Evolutionary conservation across 768 basidiomycete genomes (phyloP), one percentile per base, ranked within the genome.

Genomic region (Lentinula guzmanii): DNA sequence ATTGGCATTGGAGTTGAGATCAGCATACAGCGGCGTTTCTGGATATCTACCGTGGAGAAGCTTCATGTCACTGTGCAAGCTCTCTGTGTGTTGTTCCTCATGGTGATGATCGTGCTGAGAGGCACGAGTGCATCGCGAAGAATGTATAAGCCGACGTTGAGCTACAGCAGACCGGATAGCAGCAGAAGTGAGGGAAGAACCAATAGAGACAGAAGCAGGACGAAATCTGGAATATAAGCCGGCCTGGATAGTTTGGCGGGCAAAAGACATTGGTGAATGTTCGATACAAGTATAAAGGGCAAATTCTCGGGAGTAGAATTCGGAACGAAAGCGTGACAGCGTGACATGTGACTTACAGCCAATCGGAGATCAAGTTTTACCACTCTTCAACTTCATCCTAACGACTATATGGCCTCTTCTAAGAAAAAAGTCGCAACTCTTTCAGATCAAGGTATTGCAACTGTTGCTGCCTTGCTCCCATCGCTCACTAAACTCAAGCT

Each of bases 361-460:
- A 75, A 75, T 71, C 60, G 64, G 55, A 64, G 54, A 52, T 58
- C 42, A 50, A 9, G 46, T 52, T 70, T 54, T 54, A 37, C 35
- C 31, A 52, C 15, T 52, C 10, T 18, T 11, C 41, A 11, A 15
- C 45, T 48, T 39, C 33, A 3, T 34, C 52, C 34, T 63, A 62
- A 35, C 62, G 34, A 70, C 71, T 69, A 85, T 69, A 85, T 84
- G 82, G 80, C 86, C 45, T 73, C 81, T 31, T 67, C 73, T 60
- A 90, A 88, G 70, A 61, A 77, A 54, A 90, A 90, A 72, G 72
- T 75, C 1, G 75, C 81, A 31, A 74, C 76, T 41, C 77, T 89
- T 51, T 82, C 87, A 51, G 84, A 87, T 66, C 90, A 92, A 79
- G 92, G 91, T 92, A 73, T 70, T 80, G 5, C 18, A 11, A 13